Percentiles rank a stretch among this genome's conserved stretches.
Conservation (phyloP, 1,284 basidiomycete genomes). For the Melanopsichium pennsylvanicum region DNA sequence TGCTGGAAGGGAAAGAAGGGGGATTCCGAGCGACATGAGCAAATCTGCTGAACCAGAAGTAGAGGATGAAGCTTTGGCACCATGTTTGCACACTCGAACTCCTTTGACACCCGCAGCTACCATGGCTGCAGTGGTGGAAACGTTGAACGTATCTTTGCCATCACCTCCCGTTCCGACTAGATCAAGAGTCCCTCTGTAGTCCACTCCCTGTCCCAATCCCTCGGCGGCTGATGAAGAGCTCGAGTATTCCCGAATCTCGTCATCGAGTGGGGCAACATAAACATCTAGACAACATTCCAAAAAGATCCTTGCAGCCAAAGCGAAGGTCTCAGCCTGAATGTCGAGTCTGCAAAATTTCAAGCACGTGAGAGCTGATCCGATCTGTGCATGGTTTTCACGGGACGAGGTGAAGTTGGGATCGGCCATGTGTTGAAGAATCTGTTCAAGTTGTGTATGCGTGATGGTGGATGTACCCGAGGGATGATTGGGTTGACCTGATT, state of each 20-base stretch:
- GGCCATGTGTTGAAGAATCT: conserved; percentile 58
- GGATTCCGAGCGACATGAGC: conserved; percentile 82
- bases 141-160: conserved; percentile 96
- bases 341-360: conserved; percentile 59
- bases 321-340: conserved; percentile 49
- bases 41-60: conserved; percentile 94
- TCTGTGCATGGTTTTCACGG: conserved; percentile 56
- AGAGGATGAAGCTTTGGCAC: conserved; percentile 90
- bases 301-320: conserved; percentile 53
- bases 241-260: conserved; percentile 14
- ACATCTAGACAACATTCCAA: conserved; percentile 48
- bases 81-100: conserved; percentile 94
- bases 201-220: no score
- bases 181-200: conserved; percentile 58
- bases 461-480: conserved; percentile 39
- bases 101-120: conserved; percentile 90
- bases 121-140: conserved; percentile 91
- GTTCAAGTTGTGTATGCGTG: conserved; percentile 37
- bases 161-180: conserved; percentile 86
- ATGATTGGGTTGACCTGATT: conserved; percentile 36
- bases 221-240: not conserved
- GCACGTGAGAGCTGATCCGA: conserved; percentile 58
- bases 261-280: conserved; percentile 21
- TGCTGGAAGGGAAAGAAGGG: conserved; percentile 74
- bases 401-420: conserved; percentile 61